A percentile compares a stretch with the other conserved stretches of the same genome.
phyloP scores from a whole-genome alignment of 371 early-diverging fungal species.

The Sporodiniella umbellata region DNA sequence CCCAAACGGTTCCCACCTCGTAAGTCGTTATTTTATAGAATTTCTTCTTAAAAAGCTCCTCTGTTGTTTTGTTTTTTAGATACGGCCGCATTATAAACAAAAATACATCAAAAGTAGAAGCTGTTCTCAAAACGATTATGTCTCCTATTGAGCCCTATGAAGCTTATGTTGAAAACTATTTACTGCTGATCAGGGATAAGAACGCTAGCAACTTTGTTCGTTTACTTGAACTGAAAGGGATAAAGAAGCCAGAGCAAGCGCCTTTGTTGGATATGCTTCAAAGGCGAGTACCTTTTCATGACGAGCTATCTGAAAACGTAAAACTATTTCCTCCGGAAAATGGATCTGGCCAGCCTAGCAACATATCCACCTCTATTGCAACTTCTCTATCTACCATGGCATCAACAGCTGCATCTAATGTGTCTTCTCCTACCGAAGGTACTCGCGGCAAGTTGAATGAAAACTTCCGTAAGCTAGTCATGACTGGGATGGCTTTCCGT shows the following conservation, averaged over 20 bases:
- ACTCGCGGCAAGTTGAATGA: constrained; percentile 42
- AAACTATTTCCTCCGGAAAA: constrained; percentile 26
- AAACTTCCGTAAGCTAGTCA: constrained; percentile 48
- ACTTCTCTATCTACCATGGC: constrained; percentile 45
- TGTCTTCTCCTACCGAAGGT: constrained; percentile 16
- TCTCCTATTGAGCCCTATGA: constrained; percentile 82
- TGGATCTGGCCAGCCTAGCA: neutral
- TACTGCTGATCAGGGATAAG: constrained; percentile 77
- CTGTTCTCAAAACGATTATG: constrained; percentile 87
- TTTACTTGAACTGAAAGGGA: constrained; percentile 82
- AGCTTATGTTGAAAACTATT: constrained; percentile 81
- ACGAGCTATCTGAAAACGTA: constrained; percentile 33
- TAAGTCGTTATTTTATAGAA: constrained; percentile 25
- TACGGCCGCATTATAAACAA: constrained; percentile 79
- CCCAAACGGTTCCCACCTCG: constrained; percentile 53
- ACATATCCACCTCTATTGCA: constrained; percentile 31
- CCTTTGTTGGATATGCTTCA: constrained; percentile 55
- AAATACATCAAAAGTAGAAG: constrained; percentile 78
- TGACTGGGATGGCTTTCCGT: constrained; percentile 54
- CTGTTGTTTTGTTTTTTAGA: constrained; percentile 32
- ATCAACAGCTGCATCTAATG: constrained; percentile 31
- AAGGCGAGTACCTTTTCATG: constrained; percentile 23
- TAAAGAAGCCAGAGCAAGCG: constrained; percentile 56
- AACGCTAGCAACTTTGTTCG: constrained; percentile 66
- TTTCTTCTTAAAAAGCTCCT: neutral